Evolutionary conservation across 164 flowering plant species (phyloP).

Genomic region (Protea cynaroides): DNA sequence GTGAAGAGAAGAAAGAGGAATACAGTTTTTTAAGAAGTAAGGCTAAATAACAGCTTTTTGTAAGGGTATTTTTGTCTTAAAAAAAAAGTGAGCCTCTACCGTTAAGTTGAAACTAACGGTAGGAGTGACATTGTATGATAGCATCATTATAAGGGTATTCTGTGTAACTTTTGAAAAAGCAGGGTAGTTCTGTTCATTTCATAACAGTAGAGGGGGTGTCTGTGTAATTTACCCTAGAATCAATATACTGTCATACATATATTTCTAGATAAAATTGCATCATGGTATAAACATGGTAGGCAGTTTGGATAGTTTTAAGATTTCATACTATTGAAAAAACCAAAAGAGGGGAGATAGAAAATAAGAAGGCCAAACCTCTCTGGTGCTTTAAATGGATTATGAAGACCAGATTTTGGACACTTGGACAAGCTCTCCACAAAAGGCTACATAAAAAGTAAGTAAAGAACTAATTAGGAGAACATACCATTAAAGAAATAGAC

Average conservation of each 20-base stretch:
- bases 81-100: too few species aligned
- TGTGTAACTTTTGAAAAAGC: too few species aligned
- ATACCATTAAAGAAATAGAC: neutral
- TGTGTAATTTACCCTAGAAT: too few species aligned
- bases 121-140: too few species aligned
- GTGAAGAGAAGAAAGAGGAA: too few species aligned
- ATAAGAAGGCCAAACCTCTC: conserved; percentile 55
- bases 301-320: neutral
- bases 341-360: neutral
- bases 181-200: too few species aligned
- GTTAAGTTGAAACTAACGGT: too few species aligned
- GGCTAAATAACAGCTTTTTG: too few species aligned
- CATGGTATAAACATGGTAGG: neutral
- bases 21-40: too few species aligned
- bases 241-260: neutral
- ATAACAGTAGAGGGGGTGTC: too few species aligned
- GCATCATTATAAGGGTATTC: too few species aligned
- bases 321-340: neutral
- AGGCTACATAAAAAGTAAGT: conserved; percentile 47
- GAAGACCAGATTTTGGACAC: conserved; percentile 93
- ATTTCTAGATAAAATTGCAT: neutral
- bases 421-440: conserved; percentile 89
- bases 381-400: conserved; percentile 88
- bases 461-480: neutral
- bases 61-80: too few species aligned